Base-by-base conservation (phyloP, 306 rosid genomes). In the Glycine tomentella region DNA sequence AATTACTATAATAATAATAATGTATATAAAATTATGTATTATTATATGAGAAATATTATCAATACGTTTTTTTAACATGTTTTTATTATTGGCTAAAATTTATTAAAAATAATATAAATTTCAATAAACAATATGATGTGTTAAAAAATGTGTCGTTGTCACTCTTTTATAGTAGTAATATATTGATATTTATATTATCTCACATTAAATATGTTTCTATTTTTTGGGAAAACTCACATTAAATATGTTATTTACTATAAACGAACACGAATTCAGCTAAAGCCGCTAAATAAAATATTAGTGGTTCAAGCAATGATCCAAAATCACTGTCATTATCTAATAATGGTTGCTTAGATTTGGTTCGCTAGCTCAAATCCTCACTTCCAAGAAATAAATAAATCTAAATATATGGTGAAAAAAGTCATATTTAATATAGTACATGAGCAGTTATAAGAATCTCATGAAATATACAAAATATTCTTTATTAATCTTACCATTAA, bases 341-440 rank as follows among this genome's bases (percentile, higher is more conserved):
- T 62, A 64, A 10, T 31, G 42, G 70, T 38, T 16, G 44, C 49
- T 64, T 64, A 64, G 49, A 64, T 64, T 64, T 64, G 70, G 20
- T 63, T 34, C 10, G 17, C 44, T 53, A 6, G 59, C 59, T 36
- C 14, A 36, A 38, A 64, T 38, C 49, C 45, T 7, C 49, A 38
- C 31, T 38, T 64, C 8, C 3, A 38, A 64, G 48, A 64, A 64
- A 36, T 34, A 10, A 63, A 13, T 34, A 31, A 57, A 63, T 34
- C 17, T 63, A 2, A 34, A 63, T 61, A 14, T 16, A 33, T 31
- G 67, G 68, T 62, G 13, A 34, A 63, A 34, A 63, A 36, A 63
- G 46, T 33, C 69, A 36, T 63, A 14, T 11, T 63, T 63, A 62
- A 25, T 25, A 33, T 62, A 62, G 36, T 33, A 63, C 17, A 34